Conservation (phyloP, 106 monocot species). For the Dioscorea dumetorum region DNA sequence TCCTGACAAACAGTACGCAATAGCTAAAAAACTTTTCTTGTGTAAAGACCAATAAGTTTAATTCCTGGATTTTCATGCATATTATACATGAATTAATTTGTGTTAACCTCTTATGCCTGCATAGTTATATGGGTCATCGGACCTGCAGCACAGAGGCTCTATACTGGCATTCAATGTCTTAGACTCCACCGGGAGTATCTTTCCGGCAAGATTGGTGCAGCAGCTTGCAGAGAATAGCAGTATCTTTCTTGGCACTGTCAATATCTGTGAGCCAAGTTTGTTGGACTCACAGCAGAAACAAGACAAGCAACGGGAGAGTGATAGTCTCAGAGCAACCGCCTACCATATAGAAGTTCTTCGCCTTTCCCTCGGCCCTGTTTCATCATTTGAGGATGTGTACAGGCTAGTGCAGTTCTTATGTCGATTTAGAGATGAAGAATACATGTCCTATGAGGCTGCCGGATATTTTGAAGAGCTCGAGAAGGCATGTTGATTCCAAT, state of each 20-base stretch:
- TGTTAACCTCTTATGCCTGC: not conserved
- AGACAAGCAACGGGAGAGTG: conserved; percentile 1
- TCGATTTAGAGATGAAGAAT: conserved; percentile 23
- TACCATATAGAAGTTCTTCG: conserved; percentile 3
- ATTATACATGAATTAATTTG: no score
- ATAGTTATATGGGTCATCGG: conserved; percentile 21
- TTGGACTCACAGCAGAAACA: conserved; percentile 1
- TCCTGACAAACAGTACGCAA: no score
- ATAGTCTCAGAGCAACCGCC: not conserved
- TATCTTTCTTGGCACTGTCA: conserved; percentile 13
- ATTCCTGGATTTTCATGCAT: no score
- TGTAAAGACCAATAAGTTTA: no score
- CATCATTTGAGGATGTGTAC: conserved; percentile 20
- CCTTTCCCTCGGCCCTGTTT: conserved; percentile 20
- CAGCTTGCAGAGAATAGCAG: conserved; percentile 23
- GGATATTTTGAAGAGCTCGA: conserved; percentile 16
- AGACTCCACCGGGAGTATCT: conserved; percentile 23
- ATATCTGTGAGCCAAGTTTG: not conserved
- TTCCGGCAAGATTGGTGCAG: conserved; percentile 25
- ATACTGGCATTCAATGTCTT: conserved; percentile 26
- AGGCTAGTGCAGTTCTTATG: conserved; percentile 21
- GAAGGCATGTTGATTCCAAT: not conserved
- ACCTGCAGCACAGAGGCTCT: conserved; percentile 24
- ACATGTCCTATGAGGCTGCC: conserved; percentile 24
- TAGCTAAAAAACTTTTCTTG: no score